phyloP scores from a whole-genome alignment of 768 basidiomycete genomes.

The Pisolithus tinctorius region DNA sequence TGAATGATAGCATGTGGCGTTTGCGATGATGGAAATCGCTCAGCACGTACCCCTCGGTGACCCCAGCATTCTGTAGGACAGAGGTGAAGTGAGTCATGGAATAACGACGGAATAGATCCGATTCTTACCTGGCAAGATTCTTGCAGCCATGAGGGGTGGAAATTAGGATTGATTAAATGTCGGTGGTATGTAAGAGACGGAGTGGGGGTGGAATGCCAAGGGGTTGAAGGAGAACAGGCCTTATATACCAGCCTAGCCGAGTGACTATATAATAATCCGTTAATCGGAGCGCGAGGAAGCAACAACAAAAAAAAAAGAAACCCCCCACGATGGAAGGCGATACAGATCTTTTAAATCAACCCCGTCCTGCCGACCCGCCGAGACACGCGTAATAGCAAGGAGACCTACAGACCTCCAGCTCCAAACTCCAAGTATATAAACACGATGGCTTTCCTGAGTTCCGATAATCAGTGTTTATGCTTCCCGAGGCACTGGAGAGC shows the following conservation, averaged over 20 bases:
- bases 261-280: conserved; percentile 14
- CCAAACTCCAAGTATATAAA: too few relatives aligned
- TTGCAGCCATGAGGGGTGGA: conserved; percentile 17
- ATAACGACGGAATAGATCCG: not conserved
- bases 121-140: conserved; percentile 23
- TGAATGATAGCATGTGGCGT: conserved; percentile 27
- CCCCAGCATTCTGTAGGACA: conserved; percentile 66
- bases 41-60: conserved; percentile 55
- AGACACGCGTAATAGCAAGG: too few relatives aligned
- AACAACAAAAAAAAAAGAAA: not conserved
- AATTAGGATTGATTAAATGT: not conserved
- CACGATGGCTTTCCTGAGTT: too few relatives aligned
- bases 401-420: too few relatives aligned
- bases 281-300: not conserved
- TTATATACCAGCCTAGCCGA: conserved; percentile 17
- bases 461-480: too few relatives aligned
- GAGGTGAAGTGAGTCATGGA: not conserved
- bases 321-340: too few relatives aligned
- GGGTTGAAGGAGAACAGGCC: not conserved
- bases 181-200: not conserved
- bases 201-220: not conserved
- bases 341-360: too few relatives aligned
- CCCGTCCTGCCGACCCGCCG: too few relatives aligned
- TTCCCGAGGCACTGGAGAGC: too few relatives aligned
- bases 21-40: conserved; percentile 22